phyloP scores from a whole-genome alignment of 192 early-diverging fungal species.

The Coemansia sp. region DNA sequence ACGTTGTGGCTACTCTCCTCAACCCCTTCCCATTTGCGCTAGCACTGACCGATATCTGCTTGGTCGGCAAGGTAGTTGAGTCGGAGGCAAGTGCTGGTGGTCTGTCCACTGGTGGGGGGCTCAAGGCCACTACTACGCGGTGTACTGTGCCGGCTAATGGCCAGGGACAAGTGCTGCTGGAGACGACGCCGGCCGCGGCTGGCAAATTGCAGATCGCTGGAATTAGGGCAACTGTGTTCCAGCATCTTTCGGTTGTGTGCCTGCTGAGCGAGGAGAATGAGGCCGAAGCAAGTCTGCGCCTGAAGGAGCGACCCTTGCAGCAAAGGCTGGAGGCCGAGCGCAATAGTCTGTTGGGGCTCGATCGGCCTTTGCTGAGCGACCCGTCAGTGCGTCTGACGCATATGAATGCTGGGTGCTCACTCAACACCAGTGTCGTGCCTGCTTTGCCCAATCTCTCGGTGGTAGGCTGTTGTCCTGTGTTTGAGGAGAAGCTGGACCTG shows the following conservation, averaged over 20 bases:
- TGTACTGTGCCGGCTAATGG: constrained; percentile 32
- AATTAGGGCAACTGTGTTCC: constrained; percentile 30
- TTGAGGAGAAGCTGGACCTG: constrained; percentile 38
- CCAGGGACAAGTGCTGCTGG: constrained; percentile 32
- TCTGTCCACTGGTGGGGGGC: not conserved
- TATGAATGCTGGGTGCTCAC: constrained; percentile 20
- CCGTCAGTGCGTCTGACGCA: constrained; percentile 26
- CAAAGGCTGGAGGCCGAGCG: constrained; percentile 43
- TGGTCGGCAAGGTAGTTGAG: constrained; percentile 6
- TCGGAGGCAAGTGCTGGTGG: not conserved
- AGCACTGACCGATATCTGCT: constrained; percentile 25
- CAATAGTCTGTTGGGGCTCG: constrained; percentile 21
- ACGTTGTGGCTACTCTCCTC: constrained; percentile 40
- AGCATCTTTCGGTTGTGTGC: constrained; percentile 32
- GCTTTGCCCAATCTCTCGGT: constrained; percentile 30
- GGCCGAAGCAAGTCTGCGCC: constrained; percentile 17
- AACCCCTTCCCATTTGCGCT: constrained; percentile 55
- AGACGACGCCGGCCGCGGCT: constrained; percentile 14
- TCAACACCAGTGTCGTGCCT: constrained; percentile 28
- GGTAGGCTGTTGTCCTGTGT: constrained; percentile 16
- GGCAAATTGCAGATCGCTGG: constrained; percentile 32
- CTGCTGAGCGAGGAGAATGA: constrained; percentile 27
- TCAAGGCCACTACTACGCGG: not conserved
- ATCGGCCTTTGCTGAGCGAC: not conserved
- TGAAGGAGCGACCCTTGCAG: constrained; percentile 23